Conservation (phyloP, 139 green algal species). For the Haematococcus lacustris region DNA sequence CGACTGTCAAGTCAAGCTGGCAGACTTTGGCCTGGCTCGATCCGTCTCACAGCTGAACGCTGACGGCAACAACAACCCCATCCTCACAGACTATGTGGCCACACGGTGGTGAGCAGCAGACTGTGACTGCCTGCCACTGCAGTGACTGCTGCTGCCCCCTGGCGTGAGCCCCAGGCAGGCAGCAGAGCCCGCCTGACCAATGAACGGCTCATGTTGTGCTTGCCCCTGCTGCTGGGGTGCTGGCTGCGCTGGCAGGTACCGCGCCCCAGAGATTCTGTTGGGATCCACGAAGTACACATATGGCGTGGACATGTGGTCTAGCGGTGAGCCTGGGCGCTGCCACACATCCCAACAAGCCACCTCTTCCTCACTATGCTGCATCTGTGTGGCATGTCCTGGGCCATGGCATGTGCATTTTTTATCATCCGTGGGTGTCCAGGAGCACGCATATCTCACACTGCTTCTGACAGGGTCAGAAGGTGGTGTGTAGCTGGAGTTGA, state of each 20-base stretch:
- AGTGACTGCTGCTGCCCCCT: too few species aligned
- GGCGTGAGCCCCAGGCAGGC: too few species aligned
- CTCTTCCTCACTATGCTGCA: too few species aligned
- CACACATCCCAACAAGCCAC: too few species aligned
- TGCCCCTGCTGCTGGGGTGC: background rate
- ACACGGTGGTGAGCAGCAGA: slow-evolving; percentile 61
- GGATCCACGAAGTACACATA: slow-evolving; percentile 89
- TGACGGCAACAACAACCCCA: slow-evolving; percentile 40
- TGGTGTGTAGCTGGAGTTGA: too few species aligned
- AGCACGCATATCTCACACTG: too few species aligned
- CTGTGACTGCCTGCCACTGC: background rate
- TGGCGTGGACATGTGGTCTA: slow-evolving; percentile 97
- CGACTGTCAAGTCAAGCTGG: slow-evolving; percentile 95
- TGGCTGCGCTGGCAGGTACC: too few species aligned
- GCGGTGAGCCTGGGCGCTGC: slow-evolving; percentile 62
- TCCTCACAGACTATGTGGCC: slow-evolving; percentile 98
- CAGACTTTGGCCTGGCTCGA: slow-evolving; percentile 85
- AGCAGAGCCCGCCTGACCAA: too few species aligned
- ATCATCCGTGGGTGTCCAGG: too few species aligned
- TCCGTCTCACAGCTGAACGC: slow-evolving; percentile 58
- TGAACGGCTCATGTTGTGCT: background rate
- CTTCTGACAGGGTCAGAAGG: too few species aligned
- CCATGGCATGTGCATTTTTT: too few species aligned
- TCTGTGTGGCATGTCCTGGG: too few species aligned
- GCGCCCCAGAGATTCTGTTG: slow-evolving; percentile 95